Conservation (phyloP, 805 yeast genomes). For the Candida railenensis region DNA sequence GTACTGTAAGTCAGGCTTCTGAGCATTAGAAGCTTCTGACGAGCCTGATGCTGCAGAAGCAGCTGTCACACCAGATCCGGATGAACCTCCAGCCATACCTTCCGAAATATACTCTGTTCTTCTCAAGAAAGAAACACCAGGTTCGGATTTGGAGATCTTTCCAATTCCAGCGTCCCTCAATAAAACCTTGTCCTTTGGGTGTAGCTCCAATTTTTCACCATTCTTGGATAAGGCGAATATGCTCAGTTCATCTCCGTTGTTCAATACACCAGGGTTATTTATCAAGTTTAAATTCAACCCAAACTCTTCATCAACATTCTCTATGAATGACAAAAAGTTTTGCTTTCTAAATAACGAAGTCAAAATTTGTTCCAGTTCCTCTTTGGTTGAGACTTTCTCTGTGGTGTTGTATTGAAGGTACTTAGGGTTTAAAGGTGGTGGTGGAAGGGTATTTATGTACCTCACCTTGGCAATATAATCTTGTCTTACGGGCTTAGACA, state of each 20-base stretch:
- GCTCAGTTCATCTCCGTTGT: constrained; percentile 50
- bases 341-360: constrained; percentile 74
- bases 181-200: constrained; percentile 73
- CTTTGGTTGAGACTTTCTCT: constrained; percentile 31
- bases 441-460: constrained; percentile 84
- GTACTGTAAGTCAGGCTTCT: constrained; percentile 24
- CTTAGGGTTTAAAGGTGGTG: constrained; percentile 91
- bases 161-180: constrained; percentile 75
- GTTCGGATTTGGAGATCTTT: constrained; percentile 39
- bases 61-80: constrained; percentile 16
- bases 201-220: constrained; percentile 43
- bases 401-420: constrained; percentile 56
- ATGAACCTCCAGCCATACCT: constrained; percentile 34
- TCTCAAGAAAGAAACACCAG: constrained; percentile 78
- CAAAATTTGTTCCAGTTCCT: constrained; percentile 50
- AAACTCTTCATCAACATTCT: constrained; percentile 53
- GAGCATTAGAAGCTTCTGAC: constrained; percentile 18
- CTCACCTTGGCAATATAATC: constrained; percentile 80
- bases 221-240: constrained; percentile 28
- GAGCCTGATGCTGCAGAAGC: constrained; percentile 19
- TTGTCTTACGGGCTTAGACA: constrained; percentile 52
- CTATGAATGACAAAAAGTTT: constrained; percentile 61
- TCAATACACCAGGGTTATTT: constrained; percentile 64
- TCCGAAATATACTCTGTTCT: constrained; percentile 91
- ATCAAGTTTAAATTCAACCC: constrained; percentile 81